Percentiles rank a stretch among this genome's conserved stretches.
These are phyloP conservation scores for Macrocystidia cucumis DNA, from an alignment of 1,284 basidiomycete species.

Conservation along the genomic window DNA sequence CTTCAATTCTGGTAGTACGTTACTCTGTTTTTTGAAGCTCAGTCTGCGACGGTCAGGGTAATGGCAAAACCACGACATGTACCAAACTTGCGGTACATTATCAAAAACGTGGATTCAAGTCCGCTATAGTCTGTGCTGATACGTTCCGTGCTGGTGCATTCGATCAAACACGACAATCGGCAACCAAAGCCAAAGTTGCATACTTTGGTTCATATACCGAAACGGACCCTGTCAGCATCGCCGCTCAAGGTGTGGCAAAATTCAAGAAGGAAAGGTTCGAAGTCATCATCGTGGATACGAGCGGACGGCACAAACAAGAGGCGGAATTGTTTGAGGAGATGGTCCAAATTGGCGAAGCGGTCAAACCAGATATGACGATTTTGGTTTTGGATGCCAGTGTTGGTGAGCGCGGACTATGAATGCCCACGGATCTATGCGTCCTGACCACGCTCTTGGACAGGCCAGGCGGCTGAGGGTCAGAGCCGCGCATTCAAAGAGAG, in stretches of 20 bases:
- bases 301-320: conserved; percentile 96
- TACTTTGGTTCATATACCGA: conserved; percentile 99
- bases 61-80: conserved; percentile 98
- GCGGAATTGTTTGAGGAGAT: conserved; percentile 97
- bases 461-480: conserved; percentile 97
- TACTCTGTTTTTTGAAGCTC: conserved; percentile 6
- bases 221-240: conserved; percentile 95
- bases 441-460: conserved; percentile 29
- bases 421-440: conserved; percentile 3
- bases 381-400: conserved; percentile 86
- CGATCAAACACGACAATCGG: conserved; percentile 93
- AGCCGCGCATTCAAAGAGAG: conserved; percentile 97
- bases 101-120: conserved; percentile 94
- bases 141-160: conserved; percentile 99
- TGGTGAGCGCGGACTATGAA: conserved; percentile 31
- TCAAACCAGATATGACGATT: conserved; percentile 91
- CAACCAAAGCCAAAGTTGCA: conserved; percentile 97
- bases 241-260: conserved; percentile 90
- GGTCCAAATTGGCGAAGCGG: conserved; percentile 91
- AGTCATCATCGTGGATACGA: conserved; percentile 98
- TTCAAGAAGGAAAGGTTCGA: conserved; percentile 99
- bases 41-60: conserved; percentile 55
- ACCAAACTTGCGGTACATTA: conserved; percentile 98
- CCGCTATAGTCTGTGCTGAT: conserved; percentile 98
- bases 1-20: conserved; percentile 6